Base-by-base conservation (phyloP, 164 flowering plant genomes). In the Santalum album region DNA sequence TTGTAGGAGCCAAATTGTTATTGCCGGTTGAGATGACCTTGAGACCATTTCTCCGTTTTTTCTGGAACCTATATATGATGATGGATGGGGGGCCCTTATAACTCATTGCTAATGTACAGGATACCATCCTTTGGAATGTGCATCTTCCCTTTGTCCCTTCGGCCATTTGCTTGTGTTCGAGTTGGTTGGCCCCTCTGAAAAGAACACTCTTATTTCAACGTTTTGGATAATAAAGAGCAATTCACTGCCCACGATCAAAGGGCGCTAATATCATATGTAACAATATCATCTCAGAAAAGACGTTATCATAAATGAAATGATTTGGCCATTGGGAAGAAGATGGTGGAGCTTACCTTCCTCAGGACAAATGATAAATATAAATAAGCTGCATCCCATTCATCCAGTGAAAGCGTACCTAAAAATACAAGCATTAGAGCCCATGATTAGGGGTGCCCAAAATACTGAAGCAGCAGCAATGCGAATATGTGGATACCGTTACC, bases 331-430 rank as follows among this genome's bases (percentile, higher is more conserved):
- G 32, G 12, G 2, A 18, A 0, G 18, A 2, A 12, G 17, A 12
- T 5, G 6, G 19, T n/a, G 21, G 39, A 23, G 27, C 59, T 52
- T 64, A 92, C 99, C 97, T 94, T 94, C 58, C 78, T 80, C 51
- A 94, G 67, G 35, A 90, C 97, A 69, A 85, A 94, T 43, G 96
- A 61, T 65, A 82, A 53, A 64, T 94, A 94, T 24, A 94, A 60
- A 73, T 94, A 81, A 22, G 96, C 99, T 23, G 67, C 97, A 54
- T 94, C 99, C 99, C 97, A 89, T 62, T 94, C 98, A 63, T 92
- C 99, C 1, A 62, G 74, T 47, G 99, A 90, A 25, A 90, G 61
- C 27, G 96, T 82, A 63, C 90, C 97, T 92, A 61, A 52, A 75
- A 42, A 40, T 51, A 40, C 53, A 12, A 29, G 9, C 4, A 29